Base-by-base conservation (phyloP, 129 eudicot genomes). In the Centrapalus pauciflorus region DNA sequence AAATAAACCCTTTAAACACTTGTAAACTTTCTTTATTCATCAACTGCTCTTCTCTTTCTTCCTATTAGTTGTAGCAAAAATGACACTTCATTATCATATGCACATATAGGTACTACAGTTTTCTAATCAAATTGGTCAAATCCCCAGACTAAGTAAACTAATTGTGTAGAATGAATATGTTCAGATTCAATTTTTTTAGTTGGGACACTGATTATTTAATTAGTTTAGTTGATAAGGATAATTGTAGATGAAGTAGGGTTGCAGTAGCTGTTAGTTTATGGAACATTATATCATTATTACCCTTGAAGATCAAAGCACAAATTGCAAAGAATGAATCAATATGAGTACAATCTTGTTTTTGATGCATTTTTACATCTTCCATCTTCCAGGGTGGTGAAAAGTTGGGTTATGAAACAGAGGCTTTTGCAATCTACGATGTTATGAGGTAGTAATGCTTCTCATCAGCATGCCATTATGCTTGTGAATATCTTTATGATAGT, bases 351-450 rank as follows among this genome's bases (percentile, higher is more conserved):
- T 64, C 59, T 43, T 10, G 55, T 14, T 13, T 72, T 54, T 27
- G 1, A 33, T 75, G 0, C 4, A 28, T 56, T 74, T 46, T 45
- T 63, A 50, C 68, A 5, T 50, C 75, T 51, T 76, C 70, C 68
- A 5, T 50, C 75, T 51, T 76, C 70, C 79, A 90, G 97, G 90
- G 81, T 63, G 93, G 83, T 21, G 84, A 73, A 78, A 83, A 85
- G 70, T 69, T 82, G 86, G 99, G 97, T 17, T 84, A 86, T 45
- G 99, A 94, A 73, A 82, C 84, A 1, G 97, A 89, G 79, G 99
- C 97, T 55, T 82, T 94, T 74, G 93, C 95, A 61, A 71, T 89
- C 28, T 86, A 89, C 64, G 99, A 94, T 54, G 78, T 76, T 35
- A 94, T 94, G 97, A 78, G 80, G 99, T 89, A 37, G 60, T 51